Percentiles rank a stretch among this genome's conserved stretches.
Conservation (phyloP, 1,284 basidiomycete genomes). For the Ceratobasidium sp. region DNA sequence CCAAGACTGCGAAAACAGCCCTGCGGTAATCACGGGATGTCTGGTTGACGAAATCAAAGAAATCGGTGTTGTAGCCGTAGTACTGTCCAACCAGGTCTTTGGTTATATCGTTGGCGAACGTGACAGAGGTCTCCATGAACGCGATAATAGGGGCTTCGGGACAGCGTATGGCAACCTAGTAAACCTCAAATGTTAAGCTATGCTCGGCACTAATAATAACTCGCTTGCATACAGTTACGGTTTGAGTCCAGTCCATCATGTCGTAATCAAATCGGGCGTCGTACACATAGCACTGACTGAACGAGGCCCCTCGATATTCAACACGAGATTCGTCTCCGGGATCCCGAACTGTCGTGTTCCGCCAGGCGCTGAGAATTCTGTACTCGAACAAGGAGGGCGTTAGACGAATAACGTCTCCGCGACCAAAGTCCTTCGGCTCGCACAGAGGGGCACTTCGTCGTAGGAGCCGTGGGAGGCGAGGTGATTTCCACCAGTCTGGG, state of each 20-base stretch:
- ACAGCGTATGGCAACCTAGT: slow-evolving; percentile 8
- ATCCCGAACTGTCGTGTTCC: not conserved
- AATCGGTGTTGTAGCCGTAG: slow-evolving; percentile 25
- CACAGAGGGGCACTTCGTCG: not conserved
- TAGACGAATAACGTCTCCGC: slow-evolving; percentile 19
- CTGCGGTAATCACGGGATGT: slow-evolving; percentile 10
- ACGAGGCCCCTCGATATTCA: slow-evolving; percentile 12
- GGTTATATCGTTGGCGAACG: not conserved
- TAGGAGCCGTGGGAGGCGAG: not conserved
- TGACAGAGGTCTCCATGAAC: slow-evolving; percentile 17
- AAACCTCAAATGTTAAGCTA: not conserved
- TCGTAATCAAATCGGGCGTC: slow-evolving; percentile 7
- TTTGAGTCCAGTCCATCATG: not conserved
- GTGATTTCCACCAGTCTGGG: slow-evolving; percentile 11
- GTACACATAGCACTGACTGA: not conserved
- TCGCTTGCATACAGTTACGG: not conserved
- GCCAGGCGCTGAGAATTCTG: slow-evolving; percentile 31
- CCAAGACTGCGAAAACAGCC: slow-evolving; percentile 7
- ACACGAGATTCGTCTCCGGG: not conserved
- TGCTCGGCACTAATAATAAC: not conserved
- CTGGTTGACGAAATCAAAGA: not conserved
- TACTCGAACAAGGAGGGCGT: slow-evolving; percentile 33
- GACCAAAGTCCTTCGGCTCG: slow-evolving; percentile 23
- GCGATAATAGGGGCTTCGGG: not conserved
- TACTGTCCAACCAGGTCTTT: slow-evolving; percentile 19